phyloP scores from a whole-genome alignment of 2,329 filamentous ascomycete genomes.

The Herpotrichia juniperi region DNA sequence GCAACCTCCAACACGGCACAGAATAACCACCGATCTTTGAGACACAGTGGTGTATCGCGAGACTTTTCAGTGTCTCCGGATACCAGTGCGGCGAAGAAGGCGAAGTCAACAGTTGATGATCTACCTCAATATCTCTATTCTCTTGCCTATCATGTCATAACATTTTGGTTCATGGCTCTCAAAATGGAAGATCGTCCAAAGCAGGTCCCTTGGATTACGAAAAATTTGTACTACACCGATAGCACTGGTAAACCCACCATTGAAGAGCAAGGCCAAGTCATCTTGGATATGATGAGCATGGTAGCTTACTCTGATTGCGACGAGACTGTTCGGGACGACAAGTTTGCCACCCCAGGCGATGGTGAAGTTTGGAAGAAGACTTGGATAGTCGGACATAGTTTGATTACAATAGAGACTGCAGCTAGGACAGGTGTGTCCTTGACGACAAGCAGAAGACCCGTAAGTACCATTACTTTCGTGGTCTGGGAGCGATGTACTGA shows the following conservation, averaged over 20 bases:
- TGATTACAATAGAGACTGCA: conserved; percentile 76
- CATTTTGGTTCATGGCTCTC: conserved; percentile 94
- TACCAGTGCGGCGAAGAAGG: conserved; percentile 44
- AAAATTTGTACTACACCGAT: conserved; percentile 79
- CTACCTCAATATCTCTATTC: conserved; percentile 93
- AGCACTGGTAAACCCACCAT: conserved; percentile 74
- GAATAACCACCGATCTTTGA: conserved; percentile 41
- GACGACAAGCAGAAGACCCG: conserved; percentile 73
- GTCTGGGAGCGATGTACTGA: background rate
- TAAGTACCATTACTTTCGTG: conserved; percentile 58
- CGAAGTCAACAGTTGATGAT: conserved; percentile 66
- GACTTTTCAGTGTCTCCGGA: conserved; percentile 45
- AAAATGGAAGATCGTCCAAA: conserved; percentile 82
- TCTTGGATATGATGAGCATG: conserved; percentile 92
- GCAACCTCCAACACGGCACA: conserved; percentile 38
- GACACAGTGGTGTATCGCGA: conserved; percentile 51
- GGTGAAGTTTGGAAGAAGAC: conserved; percentile 70
- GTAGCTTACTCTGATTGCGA: conserved; percentile 85
- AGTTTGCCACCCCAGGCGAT: conserved; percentile 69
- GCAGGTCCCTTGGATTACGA: conserved; percentile 89
- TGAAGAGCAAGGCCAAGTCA: conserved; percentile 92
- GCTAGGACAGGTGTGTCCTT: conserved; percentile 70
- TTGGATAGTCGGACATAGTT: conserved; percentile 76
- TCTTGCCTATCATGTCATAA: conserved; percentile 91
- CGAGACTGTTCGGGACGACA: conserved; percentile 70